Evolutionary conservation across 768 basidiomycete species (phyloP).

Genomic region (Hericium alpestre): DNA sequence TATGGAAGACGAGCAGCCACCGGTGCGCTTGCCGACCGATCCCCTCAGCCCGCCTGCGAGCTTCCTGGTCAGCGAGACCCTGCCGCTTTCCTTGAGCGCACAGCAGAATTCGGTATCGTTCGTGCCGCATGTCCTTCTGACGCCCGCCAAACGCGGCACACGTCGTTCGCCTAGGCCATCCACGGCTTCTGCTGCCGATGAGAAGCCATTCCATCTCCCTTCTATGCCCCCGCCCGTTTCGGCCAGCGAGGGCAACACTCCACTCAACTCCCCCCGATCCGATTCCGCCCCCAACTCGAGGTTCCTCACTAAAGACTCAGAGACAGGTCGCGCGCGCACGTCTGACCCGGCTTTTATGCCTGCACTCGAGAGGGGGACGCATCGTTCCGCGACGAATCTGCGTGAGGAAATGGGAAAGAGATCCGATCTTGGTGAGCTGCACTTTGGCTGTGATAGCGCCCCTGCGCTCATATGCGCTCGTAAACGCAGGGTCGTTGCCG

Average conservation of each 20-base stretch:
- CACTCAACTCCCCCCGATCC: constrained; percentile 5
- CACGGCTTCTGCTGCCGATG: constrained; percentile 36
- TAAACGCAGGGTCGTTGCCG: constrained; percentile 4
- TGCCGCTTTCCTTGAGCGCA: constrained; percentile 14
- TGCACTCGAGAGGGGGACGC: constrained; percentile 1
- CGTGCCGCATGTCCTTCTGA: constrained; percentile 22
- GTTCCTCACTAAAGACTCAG: constrained; percentile 2
- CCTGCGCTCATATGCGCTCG: background rate
- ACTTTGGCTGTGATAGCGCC: background rate
- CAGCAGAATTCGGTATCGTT: constrained; percentile 18
- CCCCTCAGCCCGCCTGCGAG: constrained; percentile 3
- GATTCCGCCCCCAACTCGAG: background rate
- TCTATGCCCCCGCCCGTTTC: constrained; percentile 17
- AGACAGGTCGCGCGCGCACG: constrained; percentile 1
- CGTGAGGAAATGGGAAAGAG: constrained; percentile 8
- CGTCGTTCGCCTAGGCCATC: constrained; percentile 27
- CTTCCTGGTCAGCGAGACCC: constrained; percentile 12
- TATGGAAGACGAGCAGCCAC: constrained; percentile 1
- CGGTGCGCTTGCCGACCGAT: constrained; percentile 4
- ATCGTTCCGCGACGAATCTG: constrained; percentile 9
- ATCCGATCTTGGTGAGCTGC: constrained; percentile 9
- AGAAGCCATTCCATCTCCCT: constrained; percentile 29
- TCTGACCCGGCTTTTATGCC: constrained; percentile 4
- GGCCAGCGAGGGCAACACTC: constrained; percentile 9
- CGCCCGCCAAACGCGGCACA: constrained; percentile 16